Percentiles rank a stretch among this genome's conserved stretches.
These are phyloP conservation scores for Eucalyptus sp. DNA, from an alignment of 345 rosid genomes.

Conservation along the genomic window DNA sequence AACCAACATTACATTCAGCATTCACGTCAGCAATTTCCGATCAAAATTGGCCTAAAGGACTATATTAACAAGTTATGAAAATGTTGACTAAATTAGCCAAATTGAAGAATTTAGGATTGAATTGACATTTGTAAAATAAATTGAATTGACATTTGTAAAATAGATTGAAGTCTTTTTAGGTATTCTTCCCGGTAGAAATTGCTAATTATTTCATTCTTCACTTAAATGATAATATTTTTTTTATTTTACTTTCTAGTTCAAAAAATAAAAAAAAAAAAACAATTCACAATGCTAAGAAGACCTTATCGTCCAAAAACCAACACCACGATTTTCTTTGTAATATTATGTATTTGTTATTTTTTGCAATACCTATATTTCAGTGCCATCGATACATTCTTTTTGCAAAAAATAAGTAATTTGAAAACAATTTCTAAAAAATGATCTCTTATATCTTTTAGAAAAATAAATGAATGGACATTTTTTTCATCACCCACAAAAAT, in stretches of 20 bases:
- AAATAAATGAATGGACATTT: no score
- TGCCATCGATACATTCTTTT: no score
- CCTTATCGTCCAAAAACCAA: not conserved
- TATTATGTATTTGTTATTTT: not conserved
- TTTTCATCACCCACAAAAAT: no score
- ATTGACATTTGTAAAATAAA: not conserved
- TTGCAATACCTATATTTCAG: not conserved
- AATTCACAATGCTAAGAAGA: not conserved
- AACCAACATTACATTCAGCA: fast-evolving
- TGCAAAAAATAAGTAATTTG: no score
- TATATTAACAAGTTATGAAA: no score
- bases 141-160: not conserved
- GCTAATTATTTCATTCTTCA: not conserved
- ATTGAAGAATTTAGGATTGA: not conserved
- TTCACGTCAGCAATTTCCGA: fast-evolving
- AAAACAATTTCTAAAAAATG: no score
- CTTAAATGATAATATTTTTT: not conserved
- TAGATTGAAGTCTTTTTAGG: not conserved
- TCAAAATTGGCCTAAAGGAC: fast-evolving
- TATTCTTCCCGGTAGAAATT: not conserved
- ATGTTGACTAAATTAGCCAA: not conserved
- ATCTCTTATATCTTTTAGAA: no score
- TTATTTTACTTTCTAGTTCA: not conserved
- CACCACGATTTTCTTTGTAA: not conserved
- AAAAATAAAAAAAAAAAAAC: not conserved